Evolutionary conservation across 768 basidiomycete genomes (phyloP), one percentile per base, ranked within the genome.

Genomic region (Phanerodontia chrysosporium): DNA sequence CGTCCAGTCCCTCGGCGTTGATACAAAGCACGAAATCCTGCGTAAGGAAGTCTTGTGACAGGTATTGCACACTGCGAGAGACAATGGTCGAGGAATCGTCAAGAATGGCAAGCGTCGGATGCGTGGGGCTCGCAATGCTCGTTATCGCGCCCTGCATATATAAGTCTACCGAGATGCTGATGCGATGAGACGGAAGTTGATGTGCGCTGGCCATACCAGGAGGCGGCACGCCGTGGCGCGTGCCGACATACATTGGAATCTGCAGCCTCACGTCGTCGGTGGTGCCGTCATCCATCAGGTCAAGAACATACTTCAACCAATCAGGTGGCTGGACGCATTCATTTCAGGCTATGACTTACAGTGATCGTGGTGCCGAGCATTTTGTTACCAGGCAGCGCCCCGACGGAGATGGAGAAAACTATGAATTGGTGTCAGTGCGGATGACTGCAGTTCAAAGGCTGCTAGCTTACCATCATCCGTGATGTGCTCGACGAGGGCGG

Each of bases 1-100:
- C 62, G 63, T 85, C 83, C 1, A 86, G 66, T 5, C 72, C 78
- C 1, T 78, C 70, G 0, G 83, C 80, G 27, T 75, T 69, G 29
- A 86, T 71, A 2, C 76, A 70, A 27, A 87, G 61, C 3, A 84
- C 75, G 39, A 87, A 83, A 60, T 85, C 83, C 5, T 72, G 62
- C 0, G 70, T 68, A 18, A 86, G 73, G 63, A 78, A 80, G 1
- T 69, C 68, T 1, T 60, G 21, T 1, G 84, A 82, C 10, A 67
- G 65, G 69, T 74, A 77, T 36, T 66, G 63, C 22, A 74, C 74
- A 70, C 12, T 1, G 68, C 74, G 1, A 3, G 30, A 5, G 4
- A 5, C 3, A 16, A 64, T 49, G 52, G 67, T 72, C 0, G 73
- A 76, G 21, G 64, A 66, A 62, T 81, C 75, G 32, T 59, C 69